phyloP scores from a whole-genome alignment of 768 basidiomycete genomes.

The Tubosaeta brunneosetosa region DNA sequence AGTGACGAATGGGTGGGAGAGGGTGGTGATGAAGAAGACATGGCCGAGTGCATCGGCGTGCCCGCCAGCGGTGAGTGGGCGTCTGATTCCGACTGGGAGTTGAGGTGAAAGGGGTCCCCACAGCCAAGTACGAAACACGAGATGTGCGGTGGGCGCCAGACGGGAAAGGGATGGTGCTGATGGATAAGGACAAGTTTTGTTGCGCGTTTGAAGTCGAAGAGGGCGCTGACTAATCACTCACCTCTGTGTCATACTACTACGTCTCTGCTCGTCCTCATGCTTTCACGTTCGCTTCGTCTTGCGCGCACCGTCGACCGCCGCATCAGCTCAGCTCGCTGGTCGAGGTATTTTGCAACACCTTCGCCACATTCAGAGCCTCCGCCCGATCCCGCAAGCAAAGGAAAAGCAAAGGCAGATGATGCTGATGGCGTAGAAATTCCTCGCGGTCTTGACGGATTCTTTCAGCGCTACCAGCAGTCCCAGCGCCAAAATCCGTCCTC shows the following conservation, averaged over 20 bases:
- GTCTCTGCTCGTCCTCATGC: slow-evolving; percentile 37
- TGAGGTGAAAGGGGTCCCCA: neutral
- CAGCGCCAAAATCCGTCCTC: slow-evolving; percentile 29
- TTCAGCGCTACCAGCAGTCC: slow-evolving; percentile 56
- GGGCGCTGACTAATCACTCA: slow-evolving; percentile 19
- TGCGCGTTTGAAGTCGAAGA: slow-evolving; percentile 79
- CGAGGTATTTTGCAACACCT: slow-evolving; percentile 49
- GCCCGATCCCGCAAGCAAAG: slow-evolving; percentile 22
- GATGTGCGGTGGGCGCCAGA: slow-evolving; percentile 82
- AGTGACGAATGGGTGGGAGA: slow-evolving; percentile 76
- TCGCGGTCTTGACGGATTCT: slow-evolving; percentile 74
- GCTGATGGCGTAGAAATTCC: slow-evolving; percentile 41
- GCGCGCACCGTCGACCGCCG: slow-evolving; percentile 42
- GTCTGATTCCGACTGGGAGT: neutral
- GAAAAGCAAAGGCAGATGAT: slow-evolving; percentile 32
- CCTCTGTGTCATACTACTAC: neutral
- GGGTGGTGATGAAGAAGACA: slow-evolving; percentile 57
- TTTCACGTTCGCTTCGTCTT: slow-evolving; percentile 59
- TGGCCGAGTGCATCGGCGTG: slow-evolving; percentile 87
- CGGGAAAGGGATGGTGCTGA: slow-evolving; percentile 70
- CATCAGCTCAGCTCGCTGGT: slow-evolving; percentile 27
- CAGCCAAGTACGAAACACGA: slow-evolving; percentile 67
- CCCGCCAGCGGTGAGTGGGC: slow-evolving; percentile 63
- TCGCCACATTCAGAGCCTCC: slow-evolving; percentile 32
- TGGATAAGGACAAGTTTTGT: slow-evolving; percentile 79